phyloP scores from a whole-genome alignment of 495 filamentous ascomycete species.

The Aeminium ludgeri region DNA sequence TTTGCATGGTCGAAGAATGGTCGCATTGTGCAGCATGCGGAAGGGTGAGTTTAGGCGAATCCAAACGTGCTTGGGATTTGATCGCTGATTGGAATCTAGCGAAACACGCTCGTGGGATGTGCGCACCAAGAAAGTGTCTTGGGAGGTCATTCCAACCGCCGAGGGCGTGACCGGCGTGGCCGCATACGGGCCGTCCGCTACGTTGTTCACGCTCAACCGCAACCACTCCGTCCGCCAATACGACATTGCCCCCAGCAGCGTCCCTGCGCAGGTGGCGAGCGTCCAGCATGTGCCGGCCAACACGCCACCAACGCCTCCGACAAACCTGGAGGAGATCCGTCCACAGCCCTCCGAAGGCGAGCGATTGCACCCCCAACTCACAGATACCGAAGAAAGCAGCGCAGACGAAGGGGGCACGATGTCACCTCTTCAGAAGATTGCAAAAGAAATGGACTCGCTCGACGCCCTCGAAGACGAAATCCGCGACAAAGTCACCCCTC shows the following conservation, averaged over 20 bases:
- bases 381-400: conserved; percentile 40
- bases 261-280: conserved; percentile 57
- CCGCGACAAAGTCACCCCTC: conserved; percentile 27
- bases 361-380: conserved; percentile 37
- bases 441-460: conserved; percentile 39
- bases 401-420: conserved; percentile 37
- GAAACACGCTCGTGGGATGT: conserved; percentile 94
- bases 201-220: conserved; percentile 80
- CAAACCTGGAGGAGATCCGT: conserved; percentile 47
- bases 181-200: conserved; percentile 74
- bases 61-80: conserved; percentile 5
- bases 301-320: conserved; percentile 60
- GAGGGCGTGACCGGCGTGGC: conserved; percentile 66
- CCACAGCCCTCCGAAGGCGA: no score
- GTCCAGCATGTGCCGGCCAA: conserved; percentile 65
- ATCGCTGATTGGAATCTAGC: conserved; percentile 29
- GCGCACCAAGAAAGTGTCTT: conserved; percentile 83
- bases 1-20: conserved; percentile 98
- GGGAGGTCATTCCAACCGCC: conserved; percentile 69
- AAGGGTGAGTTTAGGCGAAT: conserved; percentile 48
- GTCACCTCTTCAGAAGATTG: conserved; percentile 50
- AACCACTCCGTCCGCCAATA: conserved; percentile 88
- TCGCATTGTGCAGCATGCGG: conserved; percentile 78
- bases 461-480: conserved; percentile 39
- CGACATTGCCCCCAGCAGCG: conserved; percentile 50